These are phyloP conservation scores for Xerocomus brunneocitrinus DNA, from an alignment of 768 basidiomycete genomes.

Conservation along the genomic window DNA sequence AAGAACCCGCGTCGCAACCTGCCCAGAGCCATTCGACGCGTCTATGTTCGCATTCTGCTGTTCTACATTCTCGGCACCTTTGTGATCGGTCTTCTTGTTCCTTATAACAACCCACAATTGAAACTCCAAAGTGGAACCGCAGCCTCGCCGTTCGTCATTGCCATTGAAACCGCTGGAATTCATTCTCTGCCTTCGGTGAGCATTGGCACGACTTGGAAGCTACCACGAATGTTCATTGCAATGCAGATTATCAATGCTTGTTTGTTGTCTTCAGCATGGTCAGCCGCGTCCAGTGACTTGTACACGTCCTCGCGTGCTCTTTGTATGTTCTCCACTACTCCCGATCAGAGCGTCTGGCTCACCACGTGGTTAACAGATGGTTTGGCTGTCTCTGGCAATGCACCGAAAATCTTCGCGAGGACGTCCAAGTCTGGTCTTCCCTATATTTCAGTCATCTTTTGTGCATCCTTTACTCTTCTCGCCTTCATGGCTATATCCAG, in stretches of 20 bases:
- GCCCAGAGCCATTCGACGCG: constrained; percentile 52
- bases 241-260: constrained; percentile 72
- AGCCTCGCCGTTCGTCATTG: constrained; percentile 88
- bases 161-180: constrained; percentile 83
- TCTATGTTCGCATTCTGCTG: constrained; percentile 75
- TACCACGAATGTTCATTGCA: not conserved
- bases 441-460: constrained; percentile 63
- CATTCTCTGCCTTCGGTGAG: constrained; percentile 71
- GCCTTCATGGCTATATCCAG: constrained; percentile 75
- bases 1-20: constrained; percentile 77
- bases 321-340: constrained; percentile 44
- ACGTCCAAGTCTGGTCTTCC: constrained; percentile 76
- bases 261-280: constrained; percentile 88
- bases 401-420: constrained; percentile 71
- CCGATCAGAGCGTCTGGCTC: not conserved
- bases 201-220: constrained; percentile 12
- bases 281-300: constrained; percentile 83
- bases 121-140: constrained; percentile 51
- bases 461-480: constrained; percentile 60
- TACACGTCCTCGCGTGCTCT: constrained; percentile 87
- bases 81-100: constrained; percentile 81
- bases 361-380: constrained; percentile 49
- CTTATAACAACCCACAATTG: constrained; percentile 59
- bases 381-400: constrained; percentile 73
- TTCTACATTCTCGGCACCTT: constrained; percentile 69